Evolutionary conservation across 352 stramenopile genomes (phyloP).

Genomic region (Globisporangium recalcitrans): DNA sequence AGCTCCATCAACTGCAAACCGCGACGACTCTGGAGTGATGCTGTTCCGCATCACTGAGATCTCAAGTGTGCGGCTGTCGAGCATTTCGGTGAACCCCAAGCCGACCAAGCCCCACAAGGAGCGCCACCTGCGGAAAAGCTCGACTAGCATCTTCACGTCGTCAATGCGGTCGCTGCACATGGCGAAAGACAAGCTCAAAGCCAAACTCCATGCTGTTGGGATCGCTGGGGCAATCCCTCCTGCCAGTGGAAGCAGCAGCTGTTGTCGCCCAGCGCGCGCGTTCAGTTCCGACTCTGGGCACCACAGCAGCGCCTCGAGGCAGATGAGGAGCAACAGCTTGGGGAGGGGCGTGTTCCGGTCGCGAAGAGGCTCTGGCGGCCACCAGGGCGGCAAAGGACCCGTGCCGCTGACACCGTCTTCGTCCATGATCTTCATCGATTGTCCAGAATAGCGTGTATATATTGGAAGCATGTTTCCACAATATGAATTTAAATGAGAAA

Average conservation of each 20-base stretch:
- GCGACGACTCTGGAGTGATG: not conserved
- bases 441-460: not conserved
- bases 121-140: no score
- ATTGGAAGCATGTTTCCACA: not conserved
- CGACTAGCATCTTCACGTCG: not conserved
- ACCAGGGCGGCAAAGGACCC: not conserved
- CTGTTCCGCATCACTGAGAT: not conserved
- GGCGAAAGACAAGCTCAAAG: slow-evolving; percentile 4
- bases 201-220: not conserved
- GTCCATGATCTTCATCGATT: slow-evolving; percentile 9
- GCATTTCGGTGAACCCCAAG: not conserved
- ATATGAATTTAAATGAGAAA: not conserved
- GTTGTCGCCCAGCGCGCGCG: not conserved
- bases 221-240: not conserved
- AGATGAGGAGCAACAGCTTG: not conserved
- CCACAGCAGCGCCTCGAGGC: not conserved
- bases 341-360: not conserved
- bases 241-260: not conserved
- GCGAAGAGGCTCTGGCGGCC: not conserved
- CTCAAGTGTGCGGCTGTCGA: not conserved
- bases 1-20: not conserved
- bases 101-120: not conserved
- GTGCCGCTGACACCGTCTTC: not conserved
- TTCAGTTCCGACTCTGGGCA: not conserved
- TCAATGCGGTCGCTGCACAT: not conserved